Conservation (phyloP, 2,329 filamentous ascomycete species). For the Talaromyces sp. region DNA sequence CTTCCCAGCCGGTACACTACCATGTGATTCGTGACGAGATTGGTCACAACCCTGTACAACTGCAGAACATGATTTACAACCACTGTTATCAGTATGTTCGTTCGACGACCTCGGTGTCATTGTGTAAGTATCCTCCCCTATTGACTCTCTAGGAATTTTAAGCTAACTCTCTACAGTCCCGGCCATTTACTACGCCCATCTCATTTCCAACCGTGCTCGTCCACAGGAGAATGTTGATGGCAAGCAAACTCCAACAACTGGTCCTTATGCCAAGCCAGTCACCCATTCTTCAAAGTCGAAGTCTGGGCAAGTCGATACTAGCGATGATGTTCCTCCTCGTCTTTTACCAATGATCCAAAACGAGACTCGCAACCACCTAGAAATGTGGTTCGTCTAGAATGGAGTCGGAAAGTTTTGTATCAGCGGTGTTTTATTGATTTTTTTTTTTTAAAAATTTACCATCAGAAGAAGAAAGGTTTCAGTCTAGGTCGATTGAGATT, state of each 20-base stretch:
- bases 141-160: background rate
- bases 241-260: slow-evolving; percentile 36
- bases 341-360: slow-evolving; percentile 7
- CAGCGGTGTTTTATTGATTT: background rate
- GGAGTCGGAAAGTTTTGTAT: background rate
- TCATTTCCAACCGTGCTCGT: slow-evolving; percentile 76
- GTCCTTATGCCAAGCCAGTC: slow-evolving; percentile 31
- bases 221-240: slow-evolving; percentile 60
- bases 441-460: background rate
- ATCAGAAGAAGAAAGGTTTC: background rate
- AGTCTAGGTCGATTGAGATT: background rate
- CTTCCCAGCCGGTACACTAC: slow-evolving; percentile 87
- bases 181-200: slow-evolving; percentile 91
- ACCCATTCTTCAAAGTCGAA: slow-evolving; percentile 13
- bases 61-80: slow-evolving; percentile 89
- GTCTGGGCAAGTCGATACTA: background rate
- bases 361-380: slow-evolving; percentile 9
- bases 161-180: slow-evolving; percentile 46
- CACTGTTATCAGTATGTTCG: slow-evolving; percentile 92
- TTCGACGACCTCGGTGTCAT: slow-evolving; percentile 85
- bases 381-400: slow-evolving; percentile 14
- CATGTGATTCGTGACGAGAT: slow-evolving; percentile 83
- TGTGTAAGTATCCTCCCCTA: slow-evolving; percentile 43
- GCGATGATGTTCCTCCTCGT: background rate
- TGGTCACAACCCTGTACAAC: slow-evolving; percentile 58